Percentiles rank a stretch among this genome's conserved stretches.
Evolutionary conservation across 2,329 filamentous ascomycete genomes (phyloP).

Genomic region (Alternaria burnsii): DNA sequence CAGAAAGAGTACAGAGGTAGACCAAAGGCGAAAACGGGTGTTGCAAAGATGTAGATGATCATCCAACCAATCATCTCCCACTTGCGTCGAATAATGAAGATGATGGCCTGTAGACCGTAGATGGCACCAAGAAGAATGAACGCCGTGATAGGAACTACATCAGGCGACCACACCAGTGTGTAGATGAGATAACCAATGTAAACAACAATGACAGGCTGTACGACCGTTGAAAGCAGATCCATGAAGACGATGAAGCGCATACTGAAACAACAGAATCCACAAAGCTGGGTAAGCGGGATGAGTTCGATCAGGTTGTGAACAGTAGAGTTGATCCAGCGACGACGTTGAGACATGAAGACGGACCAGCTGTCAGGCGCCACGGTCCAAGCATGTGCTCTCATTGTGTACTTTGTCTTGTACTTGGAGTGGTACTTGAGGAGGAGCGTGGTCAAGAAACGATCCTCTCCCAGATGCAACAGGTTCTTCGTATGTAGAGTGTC

Average conservation of each 20-base stretch:
- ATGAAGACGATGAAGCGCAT: slow-evolving; percentile 98
- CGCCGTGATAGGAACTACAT: slow-evolving; percentile 79
- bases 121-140: slow-evolving; percentile 94
- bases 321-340: slow-evolving; percentile 99
- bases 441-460: slow-evolving; percentile 95
- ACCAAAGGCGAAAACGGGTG: slow-evolving; percentile 89
- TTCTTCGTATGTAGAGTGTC: slow-evolving; percentile 99
- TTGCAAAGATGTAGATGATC: slow-evolving; percentile 90
- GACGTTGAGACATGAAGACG: slow-evolving; percentile 96
- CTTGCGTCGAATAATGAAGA: slow-evolving; percentile 94
- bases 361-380: slow-evolving; percentile 93
- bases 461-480: slow-evolving; percentile 92
- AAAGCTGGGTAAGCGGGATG: slow-evolving; percentile 90
- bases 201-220: slow-evolving; percentile 88
- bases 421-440: slow-evolving; percentile 90
- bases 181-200: slow-evolving; percentile 93
- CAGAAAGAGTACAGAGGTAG: slow-evolving; percentile 96
- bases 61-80: slow-evolving; percentile 99
- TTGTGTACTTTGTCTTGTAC: slow-evolving; percentile 99
- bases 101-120: slow-evolving; percentile 94
- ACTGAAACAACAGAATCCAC: slow-evolving; percentile 99
- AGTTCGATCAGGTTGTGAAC: slow-evolving; percentile 97
- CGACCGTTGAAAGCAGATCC: slow-evolving; percentile 88
- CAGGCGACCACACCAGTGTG: slow-evolving; percentile 68
- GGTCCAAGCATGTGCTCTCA: slow-evolving; percentile 92